Evolutionary conservation across 768 basidiomycete genomes (phyloP), one percentile per base, ranked within the genome.

Genomic region (Panaeolus papilionaceus): DNA sequence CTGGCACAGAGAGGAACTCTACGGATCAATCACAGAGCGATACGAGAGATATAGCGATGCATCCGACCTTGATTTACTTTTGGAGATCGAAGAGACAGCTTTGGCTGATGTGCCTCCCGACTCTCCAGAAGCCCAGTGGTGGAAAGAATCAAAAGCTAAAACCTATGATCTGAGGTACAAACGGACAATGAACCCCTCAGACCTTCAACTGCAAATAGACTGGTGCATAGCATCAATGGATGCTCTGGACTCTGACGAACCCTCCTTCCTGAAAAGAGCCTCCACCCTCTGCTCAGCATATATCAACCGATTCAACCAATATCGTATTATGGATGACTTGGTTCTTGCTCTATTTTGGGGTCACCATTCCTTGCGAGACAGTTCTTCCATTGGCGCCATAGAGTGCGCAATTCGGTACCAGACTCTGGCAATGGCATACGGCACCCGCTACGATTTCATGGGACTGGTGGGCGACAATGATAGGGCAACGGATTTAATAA

Each of bases 1-100:
- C 40, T 73, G 72, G 71, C 68, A 73, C 49, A 64, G 67, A n/a
- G 42, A 64, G 39, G 61, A 64, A 49, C 38, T 69, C 14, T 47
- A 38, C 37, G 62, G 49, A n/a, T 65, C 69, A 2, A 67, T 61
- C 58, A 23, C 39, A 3, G 14, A 37, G n/a, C 64, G 54, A 38
- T 69, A 65, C 54, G 28, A 33, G 37, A 64, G 61, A 16, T 42
- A 54, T 18, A 64, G 69, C 61, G 62, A 68, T 38, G 12, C 62
- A 1, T 54, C 42, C 10, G 66, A 70, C 62, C 69, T 71, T 10
- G 67, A 73, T 8, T 7, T 47, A 9, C 58, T 64, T 10, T 62
- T 71, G 40, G 28, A 51, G 8, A 45, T 73, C 10, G 65, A 64
- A 7, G 38, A 58, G 12, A 49, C 45, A 23, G 67, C 61, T 16